A percentile compares a stretch with the other conserved stretches of the same genome.
These are phyloP conservation scores for Eleusine coracana DNA, from an alignment of 176 grass and related monocot genomes.

Conservation along the genomic window DNA sequence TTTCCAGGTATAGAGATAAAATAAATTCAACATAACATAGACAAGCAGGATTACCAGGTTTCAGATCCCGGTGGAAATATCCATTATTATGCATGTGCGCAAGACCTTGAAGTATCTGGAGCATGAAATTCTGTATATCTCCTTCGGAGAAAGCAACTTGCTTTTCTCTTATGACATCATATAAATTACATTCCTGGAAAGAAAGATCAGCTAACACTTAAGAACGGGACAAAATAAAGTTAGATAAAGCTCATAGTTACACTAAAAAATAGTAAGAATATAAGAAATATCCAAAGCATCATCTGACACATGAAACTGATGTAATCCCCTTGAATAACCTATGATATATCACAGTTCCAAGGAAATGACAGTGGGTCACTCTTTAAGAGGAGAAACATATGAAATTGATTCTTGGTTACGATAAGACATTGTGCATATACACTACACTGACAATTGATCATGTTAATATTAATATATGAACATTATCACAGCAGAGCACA, in stretches of 20 bases:
- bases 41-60: conserved; percentile 71
- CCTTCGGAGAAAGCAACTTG: conserved; percentile 58
- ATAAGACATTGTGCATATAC: background rate
- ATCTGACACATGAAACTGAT: background rate
- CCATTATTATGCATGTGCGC: conserved; percentile 91
- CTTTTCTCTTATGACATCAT: conserved; percentile 78
- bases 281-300: background rate
- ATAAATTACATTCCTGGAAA: conserved; percentile 71
- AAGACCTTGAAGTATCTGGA: conserved; percentile 87
- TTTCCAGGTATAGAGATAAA: conserved; percentile 15
- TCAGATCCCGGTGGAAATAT: conserved; percentile 92
- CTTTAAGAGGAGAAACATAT: background rate
- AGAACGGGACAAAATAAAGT: background rate
- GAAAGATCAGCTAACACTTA: background rate
- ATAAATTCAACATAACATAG: conserved; percentile 22
- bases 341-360: background rate
- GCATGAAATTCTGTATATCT: conserved; percentile 67
- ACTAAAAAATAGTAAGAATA: background rate
- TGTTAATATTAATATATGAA: background rate
- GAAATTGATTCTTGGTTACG: background rate
- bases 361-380: background rate
- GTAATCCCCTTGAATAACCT: background rate
- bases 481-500: background rate
- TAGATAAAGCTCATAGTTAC: background rate
- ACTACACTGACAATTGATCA: background rate